Conservation (phyloP, 495 filamentous ascomycete genomes). For the Penicillium manginii region DNA sequence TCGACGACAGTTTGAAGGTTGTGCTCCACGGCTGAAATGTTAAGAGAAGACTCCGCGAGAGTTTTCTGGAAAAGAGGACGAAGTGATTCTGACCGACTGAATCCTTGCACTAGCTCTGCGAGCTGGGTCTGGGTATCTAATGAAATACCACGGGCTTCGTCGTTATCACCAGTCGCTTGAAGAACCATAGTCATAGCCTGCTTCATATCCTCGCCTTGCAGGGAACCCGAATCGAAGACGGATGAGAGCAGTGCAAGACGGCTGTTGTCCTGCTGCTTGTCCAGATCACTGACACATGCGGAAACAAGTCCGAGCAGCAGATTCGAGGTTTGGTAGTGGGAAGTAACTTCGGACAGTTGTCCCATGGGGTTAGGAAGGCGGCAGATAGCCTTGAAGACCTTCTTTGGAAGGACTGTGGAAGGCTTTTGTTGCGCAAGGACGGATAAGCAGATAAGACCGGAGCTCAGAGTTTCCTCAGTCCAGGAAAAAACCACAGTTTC, state of each 20-base stretch:
- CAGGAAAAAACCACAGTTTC: slow-evolving; percentile 77
- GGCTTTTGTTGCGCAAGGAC: slow-evolving; percentile 79
- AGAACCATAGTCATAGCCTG: slow-evolving; percentile 67
- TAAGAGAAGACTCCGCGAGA: slow-evolving; percentile 62
- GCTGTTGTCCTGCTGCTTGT: slow-evolving; percentile 59
- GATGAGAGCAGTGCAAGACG: slow-evolving; percentile 61
- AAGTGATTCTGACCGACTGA: slow-evolving; percentile 56
- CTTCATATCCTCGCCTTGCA: slow-evolving; percentile 64
- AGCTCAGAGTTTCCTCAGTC: slow-evolving; percentile 67
- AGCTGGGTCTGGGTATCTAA: slow-evolving; percentile 62
- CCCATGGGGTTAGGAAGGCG: slow-evolving; percentile 61
- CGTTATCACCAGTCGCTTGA: slow-evolving; percentile 36
- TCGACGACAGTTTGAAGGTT: slow-evolving; percentile 68
- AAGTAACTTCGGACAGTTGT: slow-evolving; percentile 62
- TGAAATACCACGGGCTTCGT: slow-evolving; percentile 42
- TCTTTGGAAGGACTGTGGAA: slow-evolving; percentile 56
- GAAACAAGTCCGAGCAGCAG: slow-evolving; percentile 73
- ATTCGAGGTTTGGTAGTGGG: slow-evolving; percentile 69
- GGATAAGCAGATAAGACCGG: slow-evolving; percentile 79
- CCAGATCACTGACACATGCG: slow-evolving; percentile 66
- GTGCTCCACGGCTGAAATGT: slow-evolving; percentile 70
- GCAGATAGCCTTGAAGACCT: slow-evolving; percentile 69
- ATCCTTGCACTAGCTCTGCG: slow-evolving; percentile 62
- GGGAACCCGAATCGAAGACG: slow-evolving; percentile 61
- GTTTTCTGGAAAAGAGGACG: slow-evolving; percentile 62